Percentiles rank a stretch among this genome's conserved stretches.
These are phyloP conservation scores for Penicillium manginii DNA, from an alignment of 495 filamentous ascomycete species.

Conservation along the genomic window DNA sequence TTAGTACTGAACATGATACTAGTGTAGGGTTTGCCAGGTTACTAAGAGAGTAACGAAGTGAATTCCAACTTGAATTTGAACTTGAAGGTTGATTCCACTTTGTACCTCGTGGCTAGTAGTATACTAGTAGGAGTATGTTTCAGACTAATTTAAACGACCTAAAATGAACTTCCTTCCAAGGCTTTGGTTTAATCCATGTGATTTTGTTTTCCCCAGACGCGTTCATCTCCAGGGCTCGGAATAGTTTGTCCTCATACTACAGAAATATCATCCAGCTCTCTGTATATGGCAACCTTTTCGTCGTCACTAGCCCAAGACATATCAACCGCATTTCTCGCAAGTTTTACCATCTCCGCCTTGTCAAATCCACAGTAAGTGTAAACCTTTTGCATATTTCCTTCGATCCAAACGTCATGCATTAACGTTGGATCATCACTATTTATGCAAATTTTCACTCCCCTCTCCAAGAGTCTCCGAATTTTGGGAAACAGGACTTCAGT, in stretches of 20 bases:
- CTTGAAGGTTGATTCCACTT: too few relatives aligned
- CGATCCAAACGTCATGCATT: slow-evolving; percentile 49
- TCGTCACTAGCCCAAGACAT: slow-evolving; percentile 43
- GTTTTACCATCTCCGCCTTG: slow-evolving; percentile 38
- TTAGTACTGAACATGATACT: too few relatives aligned
- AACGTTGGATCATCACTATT: slow-evolving; percentile 48
- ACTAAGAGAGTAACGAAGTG: too few relatives aligned
- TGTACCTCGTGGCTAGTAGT: too few relatives aligned
- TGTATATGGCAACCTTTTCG: slow-evolving; percentile 25
- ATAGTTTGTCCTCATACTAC: background rate
- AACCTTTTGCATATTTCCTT: slow-evolving; percentile 45
- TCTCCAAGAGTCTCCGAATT: slow-evolving; percentile 39
- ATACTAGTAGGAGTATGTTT: too few relatives aligned
- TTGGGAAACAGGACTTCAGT: slow-evolving; percentile 43
- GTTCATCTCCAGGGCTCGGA: too few relatives aligned
- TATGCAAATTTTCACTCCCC: slow-evolving; percentile 40
- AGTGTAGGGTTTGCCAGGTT: too few relatives aligned
- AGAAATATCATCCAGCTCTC: slow-evolving; percentile 25
- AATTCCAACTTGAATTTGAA: too few relatives aligned
- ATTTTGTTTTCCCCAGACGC: background rate
- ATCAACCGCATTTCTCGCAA: slow-evolving; percentile 42
- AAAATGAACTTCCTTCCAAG: too few relatives aligned
- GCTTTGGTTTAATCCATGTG: too few relatives aligned
- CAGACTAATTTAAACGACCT: too few relatives aligned
- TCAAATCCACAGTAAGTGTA: slow-evolving; percentile 37